These are phyloP conservation scores for Yarrowia galli DNA, from an alignment of 1,139 yeast genomes.

Conservation along the genomic window DNA sequence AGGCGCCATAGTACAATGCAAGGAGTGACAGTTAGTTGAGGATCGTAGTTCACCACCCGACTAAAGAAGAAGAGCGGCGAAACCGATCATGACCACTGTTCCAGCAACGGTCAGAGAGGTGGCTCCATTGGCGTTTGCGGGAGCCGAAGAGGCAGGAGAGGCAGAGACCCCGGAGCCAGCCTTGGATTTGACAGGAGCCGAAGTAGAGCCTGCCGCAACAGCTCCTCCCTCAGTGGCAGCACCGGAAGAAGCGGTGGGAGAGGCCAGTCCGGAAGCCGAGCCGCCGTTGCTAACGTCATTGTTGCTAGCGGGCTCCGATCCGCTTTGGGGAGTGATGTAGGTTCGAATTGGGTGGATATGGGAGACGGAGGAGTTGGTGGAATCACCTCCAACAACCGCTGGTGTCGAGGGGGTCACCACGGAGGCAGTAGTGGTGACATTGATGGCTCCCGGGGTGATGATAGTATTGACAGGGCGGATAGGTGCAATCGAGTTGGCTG, in stretches of 20 bases:
- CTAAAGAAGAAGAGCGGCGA: slow-evolving; percentile 6
- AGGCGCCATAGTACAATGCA: no score
- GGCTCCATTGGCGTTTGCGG: slow-evolving; percentile 9
- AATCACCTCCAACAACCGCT: background rate
- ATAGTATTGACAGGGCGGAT: slow-evolving; percentile 10
- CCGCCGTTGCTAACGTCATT: background rate
- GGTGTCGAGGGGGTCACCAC: background rate
- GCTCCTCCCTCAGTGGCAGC: slow-evolving; percentile 2
- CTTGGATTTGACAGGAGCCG: background rate
- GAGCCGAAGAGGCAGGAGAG: slow-evolving; percentile 9
- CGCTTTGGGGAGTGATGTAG: slow-evolving; percentile 20
- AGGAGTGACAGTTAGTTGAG: background rate
- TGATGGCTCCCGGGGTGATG: slow-evolving; percentile 15
- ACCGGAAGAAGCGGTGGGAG: slow-evolving; percentile 6
- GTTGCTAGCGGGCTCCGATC: slow-evolving; percentile 1
- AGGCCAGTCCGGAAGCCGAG: slow-evolving; percentile 7
- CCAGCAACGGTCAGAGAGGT: slow-evolving; percentile 8
- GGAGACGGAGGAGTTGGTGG: slow-evolving; percentile 17
- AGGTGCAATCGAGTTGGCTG: background rate
- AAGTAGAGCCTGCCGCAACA: slow-evolving; percentile 5
- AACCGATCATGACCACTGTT: slow-evolving; percentile 2
- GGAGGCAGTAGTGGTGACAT: slow-evolving; percentile 11
- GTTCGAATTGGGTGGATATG: slow-evolving; percentile 28
- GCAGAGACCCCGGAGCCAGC: background rate
- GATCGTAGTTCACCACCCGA: background rate